Evolutionary conservation across 148 eudicot species (phyloP).

Genomic region (Pouteria glomerata): DNA sequence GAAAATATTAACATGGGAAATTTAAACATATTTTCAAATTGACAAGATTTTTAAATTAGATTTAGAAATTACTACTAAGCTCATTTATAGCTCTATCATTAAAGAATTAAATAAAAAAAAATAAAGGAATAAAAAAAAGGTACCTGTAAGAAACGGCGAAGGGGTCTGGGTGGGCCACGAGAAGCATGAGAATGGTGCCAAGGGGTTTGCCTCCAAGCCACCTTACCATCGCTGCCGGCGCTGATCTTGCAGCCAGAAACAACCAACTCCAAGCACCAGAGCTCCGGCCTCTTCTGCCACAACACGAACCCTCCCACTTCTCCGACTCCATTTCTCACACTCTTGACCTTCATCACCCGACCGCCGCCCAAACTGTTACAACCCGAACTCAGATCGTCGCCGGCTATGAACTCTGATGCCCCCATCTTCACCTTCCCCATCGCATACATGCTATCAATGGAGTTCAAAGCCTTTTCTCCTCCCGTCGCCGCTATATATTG

Average conservation of each 20-base stretch:
- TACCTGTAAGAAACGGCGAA: conserved; percentile 90
- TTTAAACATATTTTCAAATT: too few relatives aligned
- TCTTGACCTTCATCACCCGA: conserved; percentile 51
- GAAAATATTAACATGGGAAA: too few relatives aligned
- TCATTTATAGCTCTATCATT: too few relatives aligned
- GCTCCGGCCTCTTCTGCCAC: conserved; percentile 84
- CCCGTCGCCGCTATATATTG: conserved; percentile 93
- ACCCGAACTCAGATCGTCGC: conserved; percentile 28
- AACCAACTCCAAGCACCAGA: conserved; percentile 84
- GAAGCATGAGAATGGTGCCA: conserved; percentile 92
- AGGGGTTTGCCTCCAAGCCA: conserved; percentile 95
- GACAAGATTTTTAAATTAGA: too few relatives aligned
- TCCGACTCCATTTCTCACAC: conserved; percentile 41
- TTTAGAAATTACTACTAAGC: too few relatives aligned
- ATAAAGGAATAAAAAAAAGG: neutral
- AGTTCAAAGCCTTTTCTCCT: conserved; percentile 69
- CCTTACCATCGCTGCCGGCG: conserved; percentile 92
- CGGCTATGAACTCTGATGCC: conserved; percentile 59
- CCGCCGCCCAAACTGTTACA: conserved; percentile 9
- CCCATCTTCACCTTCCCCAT: conserved; percentile 89
- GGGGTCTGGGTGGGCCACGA: conserved; percentile 88
- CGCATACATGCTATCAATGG: conserved; percentile 80
- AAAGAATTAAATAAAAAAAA: neutral
- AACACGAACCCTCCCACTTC: conserved; percentile 85
- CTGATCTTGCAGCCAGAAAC: conserved; percentile 82